Conservation (phyloP, 1,284 basidiomycete genomes). For the Ustilago bromivora region DNA sequence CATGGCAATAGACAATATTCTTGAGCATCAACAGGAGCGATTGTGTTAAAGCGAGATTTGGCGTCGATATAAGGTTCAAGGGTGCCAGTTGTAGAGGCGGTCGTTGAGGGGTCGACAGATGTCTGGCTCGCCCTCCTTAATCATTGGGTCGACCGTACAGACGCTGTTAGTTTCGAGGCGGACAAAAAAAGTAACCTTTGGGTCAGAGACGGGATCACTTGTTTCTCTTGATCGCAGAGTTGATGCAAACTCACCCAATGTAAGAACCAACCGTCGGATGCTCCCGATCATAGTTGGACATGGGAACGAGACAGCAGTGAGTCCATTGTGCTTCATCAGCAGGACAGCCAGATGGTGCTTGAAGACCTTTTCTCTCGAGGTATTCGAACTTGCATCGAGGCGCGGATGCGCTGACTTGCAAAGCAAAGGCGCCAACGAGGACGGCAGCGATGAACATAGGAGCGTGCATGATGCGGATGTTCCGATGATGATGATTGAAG, state of each 20-base stretch:
- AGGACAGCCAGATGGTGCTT: slow-evolving; percentile 11
- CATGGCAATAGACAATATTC: not conserved
- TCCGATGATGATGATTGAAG: slow-evolving; percentile 7
- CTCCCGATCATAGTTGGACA: not conserved
- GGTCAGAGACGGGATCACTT: not conserved
- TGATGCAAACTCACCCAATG: not conserved
- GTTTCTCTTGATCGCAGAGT: not conserved
- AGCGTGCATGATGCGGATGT: slow-evolving; percentile 17
- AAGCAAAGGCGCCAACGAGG: not conserved
- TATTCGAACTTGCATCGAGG: slow-evolving; percentile 25
- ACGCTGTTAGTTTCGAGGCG: slow-evolving; percentile 9
- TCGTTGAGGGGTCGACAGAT: slow-evolving; percentile 13
- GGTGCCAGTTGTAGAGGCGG: not conserved
- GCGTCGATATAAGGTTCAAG: not conserved
- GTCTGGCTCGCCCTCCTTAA: slow-evolving; percentile 7
- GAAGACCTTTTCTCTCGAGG: not conserved
- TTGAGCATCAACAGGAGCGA: not conserved
- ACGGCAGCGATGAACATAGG: not conserved
- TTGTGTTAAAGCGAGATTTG: not conserved
- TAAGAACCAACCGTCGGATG: not conserved
- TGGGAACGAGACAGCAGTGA: slow-evolving; percentile 19
- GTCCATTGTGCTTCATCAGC: slow-evolving; percentile 10
- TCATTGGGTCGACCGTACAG: slow-evolving; percentile 21
- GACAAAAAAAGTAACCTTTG: not conserved
- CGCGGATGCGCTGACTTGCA: slow-evolving; percentile 23